Conservation (phyloP, 2,329 filamentous ascomycete genomes). For the Alternaria arborescens region DNA sequence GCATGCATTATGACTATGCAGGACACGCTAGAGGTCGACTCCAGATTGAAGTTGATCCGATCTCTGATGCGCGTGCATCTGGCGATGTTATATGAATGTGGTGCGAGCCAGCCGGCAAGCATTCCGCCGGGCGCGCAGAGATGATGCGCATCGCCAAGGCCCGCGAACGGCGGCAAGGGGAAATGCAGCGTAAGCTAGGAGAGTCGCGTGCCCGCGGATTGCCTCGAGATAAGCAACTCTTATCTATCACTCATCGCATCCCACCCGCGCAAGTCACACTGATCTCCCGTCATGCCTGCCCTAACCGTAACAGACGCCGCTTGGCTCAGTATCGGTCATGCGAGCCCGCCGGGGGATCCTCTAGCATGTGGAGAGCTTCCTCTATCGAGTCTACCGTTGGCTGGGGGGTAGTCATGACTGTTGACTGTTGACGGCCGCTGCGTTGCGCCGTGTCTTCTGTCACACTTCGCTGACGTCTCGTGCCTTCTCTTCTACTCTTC, state of each 20-base stretch:
- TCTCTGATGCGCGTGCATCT: constrained; percentile 5
- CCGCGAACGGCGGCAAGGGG: constrained; percentile 32
- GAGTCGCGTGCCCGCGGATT: constrained; percentile 11
- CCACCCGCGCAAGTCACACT: constrained; percentile 28
- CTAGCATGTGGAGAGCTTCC: constrained; percentile 23
- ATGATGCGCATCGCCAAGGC: constrained; percentile 26
- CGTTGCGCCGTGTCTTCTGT: constrained; percentile 9
- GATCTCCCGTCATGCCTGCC: constrained; percentile 20
- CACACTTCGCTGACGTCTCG: constrained; percentile 2
- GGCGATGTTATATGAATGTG: background rate
- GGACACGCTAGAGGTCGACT: background rate
- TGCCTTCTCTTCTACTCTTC: constrained; percentile 11
- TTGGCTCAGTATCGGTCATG: constrained; percentile 33
- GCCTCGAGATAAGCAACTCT: constrained; percentile 24
- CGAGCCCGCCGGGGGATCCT: constrained; percentile 34
- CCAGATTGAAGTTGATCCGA: background rate
- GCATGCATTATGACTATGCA: background rate
- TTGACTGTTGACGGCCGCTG: constrained; percentile 19
- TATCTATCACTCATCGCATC: constrained; percentile 28
- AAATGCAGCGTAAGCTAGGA: constrained; percentile 6
- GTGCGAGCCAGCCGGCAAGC: constrained; percentile 5
- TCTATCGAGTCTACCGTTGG: constrained; percentile 16
- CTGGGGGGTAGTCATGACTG: constrained; percentile 26
- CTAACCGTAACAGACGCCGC: constrained; percentile 27
- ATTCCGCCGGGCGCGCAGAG: background rate